phyloP scores from a whole-genome alignment of 345 rosid genomes.

The Streptanthus diversifolius region DNA sequence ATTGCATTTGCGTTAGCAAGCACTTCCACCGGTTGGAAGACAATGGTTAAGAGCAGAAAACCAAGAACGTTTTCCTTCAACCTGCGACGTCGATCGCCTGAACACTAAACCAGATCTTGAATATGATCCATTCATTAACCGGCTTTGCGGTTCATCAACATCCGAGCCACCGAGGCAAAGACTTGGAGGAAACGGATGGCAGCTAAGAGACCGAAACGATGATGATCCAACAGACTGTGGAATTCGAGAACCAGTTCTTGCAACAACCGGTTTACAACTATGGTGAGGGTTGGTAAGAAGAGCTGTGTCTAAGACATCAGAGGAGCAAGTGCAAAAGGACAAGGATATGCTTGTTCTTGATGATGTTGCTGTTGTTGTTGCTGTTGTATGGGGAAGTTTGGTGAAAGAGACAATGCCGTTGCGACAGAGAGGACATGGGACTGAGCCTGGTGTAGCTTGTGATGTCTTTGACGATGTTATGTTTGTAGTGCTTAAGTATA shows the following conservation, averaged over 20 bases:
- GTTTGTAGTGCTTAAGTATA: slow-evolving; percentile 77
- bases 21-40: slow-evolving; percentile 50
- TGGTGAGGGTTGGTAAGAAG: slow-evolving; percentile 47
- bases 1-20: slow-evolving; percentile 45
- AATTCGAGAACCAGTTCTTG: slow-evolving; percentile 41
- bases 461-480: slow-evolving; percentile 41
- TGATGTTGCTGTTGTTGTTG: slow-evolving; percentile 22
- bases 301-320: slow-evolving; percentile 54
- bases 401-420: slow-evolving; percentile 76
- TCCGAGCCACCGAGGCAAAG: slow-evolving; percentile 69
- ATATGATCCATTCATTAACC: slow-evolving; percentile 41
- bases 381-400: slow-evolving; percentile 48
- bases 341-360: slow-evolving; percentile 73
- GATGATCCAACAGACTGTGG: slow-evolving; percentile 46
- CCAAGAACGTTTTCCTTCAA: slow-evolving; percentile 62
- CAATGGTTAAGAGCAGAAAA: slow-evolving; percentile 70
- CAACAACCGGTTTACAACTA: slow-evolving; percentile 62
- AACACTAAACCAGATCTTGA: slow-evolving; percentile 48
- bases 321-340: slow-evolving; percentile 64
- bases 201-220: slow-evolving; percentile 69
- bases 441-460: slow-evolving; percentile 68
- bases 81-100: slow-evolving; percentile 45
- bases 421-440: slow-evolving; percentile 91
- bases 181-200: slow-evolving; percentile 68
- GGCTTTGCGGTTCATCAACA: slow-evolving; percentile 43